Conservation (phyloP, 371 early-diverging fungal species). For the Cokeromyces recurvatus region DNA sequence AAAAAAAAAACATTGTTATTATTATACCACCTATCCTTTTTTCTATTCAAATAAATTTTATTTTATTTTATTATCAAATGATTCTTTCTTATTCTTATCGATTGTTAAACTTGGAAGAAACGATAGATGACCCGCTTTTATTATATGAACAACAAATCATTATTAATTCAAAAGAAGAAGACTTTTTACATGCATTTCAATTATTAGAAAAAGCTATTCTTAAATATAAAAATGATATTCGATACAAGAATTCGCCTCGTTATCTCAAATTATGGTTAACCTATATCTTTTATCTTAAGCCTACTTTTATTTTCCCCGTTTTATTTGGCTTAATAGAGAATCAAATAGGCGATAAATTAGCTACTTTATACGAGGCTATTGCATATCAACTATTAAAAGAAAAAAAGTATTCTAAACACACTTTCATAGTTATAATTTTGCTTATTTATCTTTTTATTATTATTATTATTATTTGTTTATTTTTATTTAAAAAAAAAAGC, state of each 20-base stretch:
- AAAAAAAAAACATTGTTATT: no score
- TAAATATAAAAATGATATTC: conserved; percentile 4
- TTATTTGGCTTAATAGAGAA: conserved; percentile 18
- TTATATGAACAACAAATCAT: conserved; percentile 5
- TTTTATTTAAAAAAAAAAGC: conserved; percentile 2
- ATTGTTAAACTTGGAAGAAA: no score
- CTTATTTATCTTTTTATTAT: neutral
- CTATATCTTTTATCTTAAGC: conserved; percentile 17
- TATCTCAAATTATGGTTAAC: conserved; percentile 29
- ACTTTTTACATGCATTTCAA: neutral
- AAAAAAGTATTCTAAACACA: conserved; percentile 4
- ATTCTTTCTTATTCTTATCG: no score
- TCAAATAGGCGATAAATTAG: conserved; percentile 25
- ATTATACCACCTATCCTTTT: no score
- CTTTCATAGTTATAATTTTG: no score
- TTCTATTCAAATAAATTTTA: neutral
- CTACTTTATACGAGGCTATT: conserved; percentile 23
- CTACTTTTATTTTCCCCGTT: conserved; percentile 11
- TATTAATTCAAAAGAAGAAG: neutral
- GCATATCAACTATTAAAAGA: conserved; percentile 13
- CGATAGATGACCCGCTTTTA: conserved; percentile 13
- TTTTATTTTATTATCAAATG: conserved; percentile 2
- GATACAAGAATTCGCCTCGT: conserved; percentile 16
- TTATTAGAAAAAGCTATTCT: neutral
- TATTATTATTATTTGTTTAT: neutral